phyloP scores from a whole-genome alignment of 495 filamentous ascomycete species.

The Bacidia gigantensis region DNA sequence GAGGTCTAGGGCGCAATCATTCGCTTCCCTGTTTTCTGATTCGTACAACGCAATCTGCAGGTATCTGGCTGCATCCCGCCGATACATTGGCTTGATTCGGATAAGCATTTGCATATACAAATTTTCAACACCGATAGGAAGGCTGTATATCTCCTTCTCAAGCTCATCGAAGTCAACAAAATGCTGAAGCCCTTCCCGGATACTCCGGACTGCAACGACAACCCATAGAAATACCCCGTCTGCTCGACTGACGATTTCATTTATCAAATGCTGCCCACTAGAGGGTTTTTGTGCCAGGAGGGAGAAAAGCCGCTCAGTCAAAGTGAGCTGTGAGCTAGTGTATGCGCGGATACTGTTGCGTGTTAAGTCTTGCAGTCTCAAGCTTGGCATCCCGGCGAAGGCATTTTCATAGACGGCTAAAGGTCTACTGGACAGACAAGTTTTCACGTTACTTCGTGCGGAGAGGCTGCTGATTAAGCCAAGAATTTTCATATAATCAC shows the following conservation, averaged over 20 bases:
- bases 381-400: slow-evolving; percentile 15
- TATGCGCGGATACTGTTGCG: slow-evolving; percentile 1
- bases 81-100: slow-evolving; percentile 4
- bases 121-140: slow-evolving; percentile 4
- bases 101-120: slow-evolving; percentile 1
- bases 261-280: background rate
- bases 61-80: slow-evolving; percentile 4
- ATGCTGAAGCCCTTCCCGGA: background rate
- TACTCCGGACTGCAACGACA: slow-evolving; percentile 1
- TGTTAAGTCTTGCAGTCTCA: slow-evolving; percentile 10
- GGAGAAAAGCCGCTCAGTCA: background rate
- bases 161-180: slow-evolving; percentile 2
- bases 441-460: slow-evolving; percentile 23
- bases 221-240: slow-evolving; percentile 4
- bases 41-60: background rate
- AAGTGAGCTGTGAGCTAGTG: background rate
- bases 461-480: slow-evolving; percentile 12
- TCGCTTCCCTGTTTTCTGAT: background rate
- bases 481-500: slow-evolving; percentile 14
- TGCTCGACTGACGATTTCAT: background rate
- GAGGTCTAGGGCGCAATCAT: background rate
- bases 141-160: background rate
- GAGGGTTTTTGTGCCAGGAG: background rate
- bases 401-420: slow-evolving; percentile 31
- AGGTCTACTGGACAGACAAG: slow-evolving; percentile 38